Conservation (phyloP, 192 early-diverging fungal species). For the Haplosporangium gracile region DNA sequence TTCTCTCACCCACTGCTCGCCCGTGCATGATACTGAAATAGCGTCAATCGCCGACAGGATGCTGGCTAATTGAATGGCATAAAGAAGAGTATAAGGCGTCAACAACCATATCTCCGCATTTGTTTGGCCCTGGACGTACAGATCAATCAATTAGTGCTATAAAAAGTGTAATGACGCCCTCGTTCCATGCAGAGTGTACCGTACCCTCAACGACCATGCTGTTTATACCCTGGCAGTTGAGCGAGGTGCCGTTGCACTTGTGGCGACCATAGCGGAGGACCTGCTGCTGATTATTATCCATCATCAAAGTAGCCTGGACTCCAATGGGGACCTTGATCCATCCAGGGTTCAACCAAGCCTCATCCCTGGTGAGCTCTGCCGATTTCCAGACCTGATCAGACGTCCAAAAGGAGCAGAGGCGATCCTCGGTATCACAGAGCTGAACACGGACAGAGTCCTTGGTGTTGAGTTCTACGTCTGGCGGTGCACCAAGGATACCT, state of each 20-base stretch:
- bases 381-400: slow-evolving; percentile 23
- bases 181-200: no score
- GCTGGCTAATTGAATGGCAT: slow-evolving; percentile 6
- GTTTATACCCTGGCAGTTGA: slow-evolving; percentile 28
- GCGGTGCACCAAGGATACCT: slow-evolving; percentile 37
- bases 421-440: slow-evolving; percentile 25
- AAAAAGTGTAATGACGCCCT: no score
- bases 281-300: slow-evolving; percentile 8
- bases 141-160: no score
- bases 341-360: slow-evolving; percentile 34
- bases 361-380: slow-evolving; percentile 31
- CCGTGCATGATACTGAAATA: slow-evolving; percentile 9
- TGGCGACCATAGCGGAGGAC: slow-evolving; percentile 28
- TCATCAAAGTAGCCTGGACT: slow-evolving; percentile 23
- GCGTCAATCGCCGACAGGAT: slow-evolving; percentile 26
- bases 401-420: slow-evolving; percentile 34
- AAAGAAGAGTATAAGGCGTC: neutral
- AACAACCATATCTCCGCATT: neutral
- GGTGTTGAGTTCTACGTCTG: slow-evolving; percentile 14
- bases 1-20: slow-evolving; percentile 14
- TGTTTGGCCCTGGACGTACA: neutral
- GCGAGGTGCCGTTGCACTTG: slow-evolving; percentile 14
- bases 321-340: slow-evolving; percentile 49
- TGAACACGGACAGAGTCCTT: slow-evolving; percentile 11
- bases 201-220: slow-evolving; percentile 44